These are phyloP conservation scores for Ophiobolus disseminans DNA, from an alignment of 2,329 filamentous ascomycete genomes.

Conservation along the genomic window DNA sequence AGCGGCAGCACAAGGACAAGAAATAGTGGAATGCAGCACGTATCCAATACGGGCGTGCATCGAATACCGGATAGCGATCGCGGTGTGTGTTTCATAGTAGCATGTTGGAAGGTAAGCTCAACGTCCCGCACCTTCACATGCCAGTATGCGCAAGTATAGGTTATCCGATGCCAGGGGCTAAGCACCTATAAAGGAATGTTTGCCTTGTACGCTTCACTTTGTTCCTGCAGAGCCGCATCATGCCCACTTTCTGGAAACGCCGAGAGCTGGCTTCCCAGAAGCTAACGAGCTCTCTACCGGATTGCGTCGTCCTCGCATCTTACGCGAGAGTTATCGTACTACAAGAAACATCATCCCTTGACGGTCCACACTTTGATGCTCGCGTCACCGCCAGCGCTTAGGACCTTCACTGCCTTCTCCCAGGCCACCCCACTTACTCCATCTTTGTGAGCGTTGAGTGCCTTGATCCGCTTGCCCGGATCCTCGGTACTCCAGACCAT, in stretches of 20 bases:
- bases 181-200: neutral
- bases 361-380: slow-evolving; percentile 84
- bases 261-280: no score
- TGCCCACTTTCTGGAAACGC: neutral
- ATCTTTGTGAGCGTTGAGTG: slow-evolving; percentile 91
- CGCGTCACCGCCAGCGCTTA: slow-evolving; percentile 85
- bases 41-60: no score
- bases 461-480: slow-evolving; percentile 84
- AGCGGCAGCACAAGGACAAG: no score
- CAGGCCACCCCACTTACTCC: slow-evolving; percentile 89
- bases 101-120: neutral
- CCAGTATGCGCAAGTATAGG: slow-evolving; percentile 5
- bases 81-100: neutral
- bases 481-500: slow-evolving; percentile 88
- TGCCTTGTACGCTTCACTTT: slow-evolving; percentile 17
- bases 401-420: slow-evolving; percentile 70
- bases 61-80: neutral
- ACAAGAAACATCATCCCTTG: slow-evolving; percentile 26
- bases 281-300: no score
- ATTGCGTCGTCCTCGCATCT: neutral
- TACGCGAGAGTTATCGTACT: no score
- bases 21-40: no score
- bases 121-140: slow-evolving; percentile 4
- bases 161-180: neutral
- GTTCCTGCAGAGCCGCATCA: slow-evolving; percentile 1